Conservation (phyloP, 2,329 filamentous ascomycete species). For the Sarocladium brachiariae region DNA sequence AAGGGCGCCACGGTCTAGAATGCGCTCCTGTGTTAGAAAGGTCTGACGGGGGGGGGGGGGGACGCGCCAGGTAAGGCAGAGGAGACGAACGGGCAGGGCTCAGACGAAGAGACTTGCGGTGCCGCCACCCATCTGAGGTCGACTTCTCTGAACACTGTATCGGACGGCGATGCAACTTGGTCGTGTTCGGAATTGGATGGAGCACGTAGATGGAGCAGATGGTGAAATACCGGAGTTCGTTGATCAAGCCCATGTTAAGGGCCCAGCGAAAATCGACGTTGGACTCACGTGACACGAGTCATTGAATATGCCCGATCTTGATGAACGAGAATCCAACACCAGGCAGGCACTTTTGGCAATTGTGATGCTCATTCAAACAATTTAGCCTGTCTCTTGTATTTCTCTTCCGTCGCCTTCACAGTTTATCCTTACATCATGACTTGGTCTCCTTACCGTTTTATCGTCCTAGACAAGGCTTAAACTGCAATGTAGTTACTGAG, state of each 20-base stretch:
- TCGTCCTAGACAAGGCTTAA: too few species aligned
- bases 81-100: conserved; percentile 2
- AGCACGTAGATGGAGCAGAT: neutral
- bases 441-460: too few species aligned
- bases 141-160: neutral
- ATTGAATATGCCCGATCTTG: too few species aligned
- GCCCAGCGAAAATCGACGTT: neutral
- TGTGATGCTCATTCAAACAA: too few species aligned
- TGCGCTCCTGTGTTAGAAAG: neutral
- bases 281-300: conserved; percentile 8
- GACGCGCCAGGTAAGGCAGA: neutral
- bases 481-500: too few species aligned
- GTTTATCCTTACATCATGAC: too few species aligned
- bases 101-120: neutral
- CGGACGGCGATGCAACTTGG: too few species aligned
- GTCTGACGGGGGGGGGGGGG: neutral
- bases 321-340: too few species aligned
- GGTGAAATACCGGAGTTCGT: neutral
- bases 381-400: too few species aligned
- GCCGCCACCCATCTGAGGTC: conserved; percentile 1
- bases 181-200: too few species aligned
- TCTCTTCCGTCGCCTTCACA: too few species aligned
- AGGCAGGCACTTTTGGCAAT: too few species aligned
- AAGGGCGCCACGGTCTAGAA: conserved; percentile 46
- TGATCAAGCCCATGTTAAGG: neutral